Percentiles rank a stretch among this genome's conserved stretches.
phyloP scores from a whole-genome alignment of 176 grass and related monocot species.

The Metroxylon sagu region DNA sequence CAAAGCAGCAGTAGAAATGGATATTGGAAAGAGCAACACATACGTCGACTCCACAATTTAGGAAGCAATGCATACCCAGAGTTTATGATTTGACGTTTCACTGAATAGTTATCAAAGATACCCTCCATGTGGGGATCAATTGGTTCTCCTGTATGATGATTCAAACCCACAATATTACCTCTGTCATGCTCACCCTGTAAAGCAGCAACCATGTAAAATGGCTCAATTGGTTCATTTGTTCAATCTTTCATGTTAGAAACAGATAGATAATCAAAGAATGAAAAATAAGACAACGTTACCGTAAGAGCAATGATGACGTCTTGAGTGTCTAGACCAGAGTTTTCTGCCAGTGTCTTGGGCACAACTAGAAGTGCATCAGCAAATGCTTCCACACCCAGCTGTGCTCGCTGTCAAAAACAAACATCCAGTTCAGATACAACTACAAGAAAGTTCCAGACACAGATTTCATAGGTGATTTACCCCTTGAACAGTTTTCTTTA shows the following conservation, averaged over 20 bases:
- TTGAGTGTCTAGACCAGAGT: slow-evolving; percentile 94
- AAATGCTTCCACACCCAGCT: slow-evolving; percentile 92
- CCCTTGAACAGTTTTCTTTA: slow-evolving; percentile 94
- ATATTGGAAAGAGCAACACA: no score
- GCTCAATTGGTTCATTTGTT: background rate
- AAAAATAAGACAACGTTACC: slow-evolving; percentile 17
- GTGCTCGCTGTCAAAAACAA: slow-evolving; percentile 58
- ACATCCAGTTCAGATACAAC: background rate
- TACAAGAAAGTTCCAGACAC: background rate
- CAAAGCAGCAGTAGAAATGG: background rate
- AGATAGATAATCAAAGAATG: no score
- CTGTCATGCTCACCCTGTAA: slow-evolving; percentile 80
- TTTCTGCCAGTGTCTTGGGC: slow-evolving; percentile 87
- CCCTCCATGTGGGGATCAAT: slow-evolving; percentile 92
- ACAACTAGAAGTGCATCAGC: slow-evolving; percentile 96
- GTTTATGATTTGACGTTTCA: slow-evolving; percentile 87
- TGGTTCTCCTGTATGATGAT: slow-evolving; percentile 69
- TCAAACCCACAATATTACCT: slow-evolving; percentile 68
- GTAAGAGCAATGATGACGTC: slow-evolving; percentile 71
- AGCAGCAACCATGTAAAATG: slow-evolving; percentile 8
- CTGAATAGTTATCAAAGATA: slow-evolving; percentile 86
- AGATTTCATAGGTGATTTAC: slow-evolving; percentile 17
- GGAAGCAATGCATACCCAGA: slow-evolving; percentile 44
- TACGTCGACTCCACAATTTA: no score
- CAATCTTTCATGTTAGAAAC: background rate